A percentile compares a stretch with the other conserved stretches of the same genome.
Conservation (phyloP, 208 protist species). For the Trypanosoma lewisi region DNA sequence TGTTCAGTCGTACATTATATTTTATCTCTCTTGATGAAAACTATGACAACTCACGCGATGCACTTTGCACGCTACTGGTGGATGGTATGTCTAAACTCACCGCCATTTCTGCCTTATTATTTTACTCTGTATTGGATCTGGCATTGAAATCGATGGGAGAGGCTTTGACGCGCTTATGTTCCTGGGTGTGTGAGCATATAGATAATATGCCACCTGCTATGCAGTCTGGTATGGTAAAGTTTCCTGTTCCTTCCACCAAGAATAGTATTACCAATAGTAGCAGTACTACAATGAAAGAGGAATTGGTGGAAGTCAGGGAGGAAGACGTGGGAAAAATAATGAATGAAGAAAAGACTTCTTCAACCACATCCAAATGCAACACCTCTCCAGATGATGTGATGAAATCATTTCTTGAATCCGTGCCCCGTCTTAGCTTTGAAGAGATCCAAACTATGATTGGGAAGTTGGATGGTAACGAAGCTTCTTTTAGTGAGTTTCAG, state of each 20-base stretch:
- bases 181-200: conserved; percentile 11
- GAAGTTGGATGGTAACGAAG: conserved; percentile 17
- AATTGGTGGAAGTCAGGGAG: neutral
- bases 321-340: neutral
- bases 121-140: conserved; percentile 24
- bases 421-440: conserved; percentile 24
- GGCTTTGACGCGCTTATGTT: conserved; percentile 24
- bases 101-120: conserved; percentile 20
- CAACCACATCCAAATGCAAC: neutral
- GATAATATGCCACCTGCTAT: neutral
- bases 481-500: conserved; percentile 20
- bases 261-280: neutral
- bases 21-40: conserved; percentile 60
- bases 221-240: neutral
- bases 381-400: conserved; percentile 2
- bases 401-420: conserved; percentile 9
- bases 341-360: neutral
- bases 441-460: conserved; percentile 16
- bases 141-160: conserved; percentile 28
- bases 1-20: conserved; percentile 43
- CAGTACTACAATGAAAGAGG: neutral
- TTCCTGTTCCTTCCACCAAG: neutral
- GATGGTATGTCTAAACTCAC: conserved; percentile 21
- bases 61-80: conserved; percentile 6
- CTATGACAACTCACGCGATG: conserved; percentile 35